Evolutionary conservation across 495 filamentous ascomycete species (phyloP), one percentile per base, ranked within the genome.

Genomic region (Penicillium silybi): DNA sequence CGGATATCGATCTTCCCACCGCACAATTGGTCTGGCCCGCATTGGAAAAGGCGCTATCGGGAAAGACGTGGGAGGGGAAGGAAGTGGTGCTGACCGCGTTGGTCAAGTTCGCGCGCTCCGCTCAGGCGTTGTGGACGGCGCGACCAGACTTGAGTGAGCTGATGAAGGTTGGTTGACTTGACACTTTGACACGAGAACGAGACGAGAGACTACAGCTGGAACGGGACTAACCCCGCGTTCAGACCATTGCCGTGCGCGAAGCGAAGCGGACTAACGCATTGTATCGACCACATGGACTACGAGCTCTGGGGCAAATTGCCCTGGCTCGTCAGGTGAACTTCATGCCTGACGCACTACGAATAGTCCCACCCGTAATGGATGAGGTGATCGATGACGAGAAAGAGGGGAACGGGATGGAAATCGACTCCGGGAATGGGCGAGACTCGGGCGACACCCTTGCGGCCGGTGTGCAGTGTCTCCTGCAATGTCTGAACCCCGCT

Each of bases 21-120:
- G 74, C 87, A 26, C 74, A 80, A 58, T 71, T 76, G 10, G 60
- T 96, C 17, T 98, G 90, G 90, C 89, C 89, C 0, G 80, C 84
- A 0, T 73, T 95, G 19, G 88, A 96, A 39, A 87, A 85, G 60
- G 84, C 90, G 2, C 62, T 96, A 45, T 76, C 80, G 15, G 85
- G 95, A 18, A 97, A 95, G 71, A 95, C 90, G 4, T 98, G 95
- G 81, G 84, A 88, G 9, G 90, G 90, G 8, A 98, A 98, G 69
- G 93, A 97, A 67, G 85, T 81, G 50, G 83, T 97, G 42, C 72
- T 97, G n/a, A 77, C 83, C 50, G 86, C 88, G n/a, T 86, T 95
- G 65, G 85, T 89, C 11, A 82, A 81, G 49, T 91, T 96, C 57
- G 81, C 84, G 2, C 72, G 79, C 44, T 80, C 85, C 46, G 79